Evolutionary conservation across 306 rosid genomes (phyloP).

Genomic region (Cucurbita maxima): DNA sequence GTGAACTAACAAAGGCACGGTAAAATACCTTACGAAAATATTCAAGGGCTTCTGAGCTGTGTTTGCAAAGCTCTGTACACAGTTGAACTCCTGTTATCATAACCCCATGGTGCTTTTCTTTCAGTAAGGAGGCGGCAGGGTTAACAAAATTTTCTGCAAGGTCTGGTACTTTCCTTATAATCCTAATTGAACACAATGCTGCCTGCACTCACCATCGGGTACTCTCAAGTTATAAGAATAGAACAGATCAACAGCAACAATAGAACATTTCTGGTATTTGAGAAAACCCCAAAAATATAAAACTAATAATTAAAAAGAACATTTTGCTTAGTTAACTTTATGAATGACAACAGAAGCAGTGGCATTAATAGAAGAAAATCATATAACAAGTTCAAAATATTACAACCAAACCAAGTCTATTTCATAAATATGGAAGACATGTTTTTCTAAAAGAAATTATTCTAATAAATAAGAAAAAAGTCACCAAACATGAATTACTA

Average conservation of each 20-base stretch:
- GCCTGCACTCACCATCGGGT: conserved; percentile 45
- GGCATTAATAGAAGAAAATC: neutral
- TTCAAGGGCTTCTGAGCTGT: conserved; percentile 76
- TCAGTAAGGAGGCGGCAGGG: conserved; percentile 76
- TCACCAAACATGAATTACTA: neutral
- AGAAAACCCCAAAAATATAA: neutral
- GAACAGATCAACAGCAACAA: neutral
- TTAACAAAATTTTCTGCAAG: conserved; percentile 87
- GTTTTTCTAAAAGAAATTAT: neutral
- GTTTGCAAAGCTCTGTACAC: conserved; percentile 88
- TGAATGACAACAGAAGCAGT: neutral
- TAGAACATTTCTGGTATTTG: neutral
- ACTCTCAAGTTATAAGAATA: conserved; percentile 21
- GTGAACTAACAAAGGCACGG: neutral
- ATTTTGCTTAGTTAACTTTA: neutral
- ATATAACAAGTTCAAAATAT: neutral
- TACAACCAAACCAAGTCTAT: neutral
- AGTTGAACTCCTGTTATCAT: conserved; percentile 93
- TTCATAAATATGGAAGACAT: neutral
- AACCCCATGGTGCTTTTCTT: conserved; percentile 97
- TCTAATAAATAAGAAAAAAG: neutral
- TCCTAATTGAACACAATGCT: conserved; percentile 89
- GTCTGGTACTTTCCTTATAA: conserved; percentile 93
- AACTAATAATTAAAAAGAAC: too few species aligned
- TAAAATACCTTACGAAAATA: conserved; percentile 59